These are phyloP conservation scores for Mycena vitilis DNA, from an alignment of 768 basidiomycete genomes.

Conservation along the genomic window DNA sequence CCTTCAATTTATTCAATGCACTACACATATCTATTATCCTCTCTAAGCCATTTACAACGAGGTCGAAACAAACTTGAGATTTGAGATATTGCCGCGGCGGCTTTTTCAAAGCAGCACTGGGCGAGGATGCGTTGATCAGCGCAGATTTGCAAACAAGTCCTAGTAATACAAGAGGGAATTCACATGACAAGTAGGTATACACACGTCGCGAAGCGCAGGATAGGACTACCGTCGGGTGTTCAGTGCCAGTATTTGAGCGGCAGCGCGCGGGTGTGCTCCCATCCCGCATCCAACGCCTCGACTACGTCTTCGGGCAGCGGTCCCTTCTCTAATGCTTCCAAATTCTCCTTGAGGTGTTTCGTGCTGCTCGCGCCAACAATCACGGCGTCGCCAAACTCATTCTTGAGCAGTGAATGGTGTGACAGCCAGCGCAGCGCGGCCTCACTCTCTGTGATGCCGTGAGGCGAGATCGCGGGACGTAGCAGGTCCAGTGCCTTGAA, in stretches of 20 bases:
- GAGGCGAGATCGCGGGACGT: constrained; percentile 46
- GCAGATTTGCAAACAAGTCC: too few relatives aligned
- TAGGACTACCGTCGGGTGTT: too few relatives aligned
- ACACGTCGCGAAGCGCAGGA: too few relatives aligned
- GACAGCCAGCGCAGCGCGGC: constrained; percentile 63
- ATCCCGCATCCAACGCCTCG: constrained; percentile 60
- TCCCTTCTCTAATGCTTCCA: constrained; percentile 42
- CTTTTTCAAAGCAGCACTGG: too few relatives aligned
- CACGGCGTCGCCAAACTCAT: constrained; percentile 50
- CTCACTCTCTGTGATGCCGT: constrained; percentile 55
- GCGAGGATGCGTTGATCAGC: too few relatives aligned
- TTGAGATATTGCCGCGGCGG: too few relatives aligned
- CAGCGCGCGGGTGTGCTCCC: constrained; percentile 39
- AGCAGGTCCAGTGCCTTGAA: constrained; percentile 21
- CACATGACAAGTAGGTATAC: too few relatives aligned
- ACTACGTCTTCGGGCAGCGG: constrained; percentile 63
- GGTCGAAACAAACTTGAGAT: too few relatives aligned
- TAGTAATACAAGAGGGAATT: too few relatives aligned
- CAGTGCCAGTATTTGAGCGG: constrained; percentile 11
- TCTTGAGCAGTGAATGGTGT: constrained; percentile 55
- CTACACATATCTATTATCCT: too few relatives aligned
- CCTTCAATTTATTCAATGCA: not conserved
- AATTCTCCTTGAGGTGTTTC: constrained; percentile 42
- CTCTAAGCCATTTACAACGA: too few relatives aligned
- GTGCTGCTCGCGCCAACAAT: constrained; percentile 59